Evolutionary conservation across 1,284 basidiomycete species (phyloP).

Genomic region (Sanguinoderma infundibulare): DNA sequence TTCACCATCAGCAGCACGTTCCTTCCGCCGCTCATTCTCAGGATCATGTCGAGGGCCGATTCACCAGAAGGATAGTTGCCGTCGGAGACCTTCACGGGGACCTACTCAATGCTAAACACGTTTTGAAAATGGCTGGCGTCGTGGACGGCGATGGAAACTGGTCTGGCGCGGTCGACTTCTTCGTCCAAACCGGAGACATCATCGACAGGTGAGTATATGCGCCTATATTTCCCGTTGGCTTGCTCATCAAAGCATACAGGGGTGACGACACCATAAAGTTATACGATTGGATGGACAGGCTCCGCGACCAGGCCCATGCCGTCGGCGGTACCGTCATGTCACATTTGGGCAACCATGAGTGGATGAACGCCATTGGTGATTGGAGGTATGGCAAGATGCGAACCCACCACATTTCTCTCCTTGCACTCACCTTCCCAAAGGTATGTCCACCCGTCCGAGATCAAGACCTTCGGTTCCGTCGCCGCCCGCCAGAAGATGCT

Average conservation of each 20-base stretch:
- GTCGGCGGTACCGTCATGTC: conserved; percentile 77
- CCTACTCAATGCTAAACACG: conserved; percentile 68
- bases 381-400: conserved; percentile 64
- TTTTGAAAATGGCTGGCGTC: conserved; percentile 79
- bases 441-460: conserved; percentile 83
- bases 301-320: conserved; percentile 75
- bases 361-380: conserved; percentile 90
- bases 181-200: conserved; percentile 94
- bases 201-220: conserved; percentile 69
- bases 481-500: conserved; percentile 73
- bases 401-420: not conserved
- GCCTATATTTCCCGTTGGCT: not conserved
- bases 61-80: conserved; percentile 64
- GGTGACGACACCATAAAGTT: conserved; percentile 88
- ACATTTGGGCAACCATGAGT: conserved; percentile 89
- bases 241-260: conserved; percentile 40
- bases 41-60: conserved; percentile 18
- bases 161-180: conserved; percentile 79
- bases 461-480: conserved; percentile 79
- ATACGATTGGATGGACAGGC: conserved; percentile 80
- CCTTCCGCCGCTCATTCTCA: not conserved
- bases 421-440: conserved; percentile 39
- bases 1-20: conserved; percentile 9
- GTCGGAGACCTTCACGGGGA: conserved; percentile 87
- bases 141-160: conserved; percentile 73